phyloP scores from a whole-genome alignment of 83 land plant genomes.

The Diphasiastrum complanatum region DNA sequence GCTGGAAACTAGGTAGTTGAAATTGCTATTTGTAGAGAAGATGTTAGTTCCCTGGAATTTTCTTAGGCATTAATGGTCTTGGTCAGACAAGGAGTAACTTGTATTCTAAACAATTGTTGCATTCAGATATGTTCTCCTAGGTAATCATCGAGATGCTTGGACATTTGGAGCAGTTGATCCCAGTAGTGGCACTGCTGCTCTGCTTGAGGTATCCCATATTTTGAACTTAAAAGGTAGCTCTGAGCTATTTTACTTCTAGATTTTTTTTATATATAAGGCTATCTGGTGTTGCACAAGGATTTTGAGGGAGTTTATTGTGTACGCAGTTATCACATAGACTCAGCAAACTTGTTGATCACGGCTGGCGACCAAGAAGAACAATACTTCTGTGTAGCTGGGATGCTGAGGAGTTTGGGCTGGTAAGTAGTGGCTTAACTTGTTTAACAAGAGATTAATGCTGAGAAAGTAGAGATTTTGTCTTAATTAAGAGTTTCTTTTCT shows the following conservation, averaged over 20 bases:
- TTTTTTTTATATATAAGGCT: no score
- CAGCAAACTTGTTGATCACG: slow-evolving; percentile 38
- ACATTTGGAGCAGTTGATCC: slow-evolving; percentile 93
- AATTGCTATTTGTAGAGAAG: no score
- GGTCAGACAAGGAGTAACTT: background rate
- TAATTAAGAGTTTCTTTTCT: no score
- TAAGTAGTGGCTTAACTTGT: no score
- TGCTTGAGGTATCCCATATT: slow-evolving; percentile 73
- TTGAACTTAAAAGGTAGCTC: no score
- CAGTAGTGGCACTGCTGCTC: slow-evolving; percentile 78
- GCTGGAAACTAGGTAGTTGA: no score
- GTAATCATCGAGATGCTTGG: slow-evolving; percentile 95
- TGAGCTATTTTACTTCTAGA: no score
- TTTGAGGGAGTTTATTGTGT: background rate
- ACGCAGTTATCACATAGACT: slow-evolving; percentile 49
- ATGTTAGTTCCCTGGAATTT: no score
- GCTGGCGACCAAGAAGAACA: slow-evolving; percentile 76
- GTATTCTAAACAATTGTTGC: background rate
- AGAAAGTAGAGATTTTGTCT: no score
- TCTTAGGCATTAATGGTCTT: background rate
- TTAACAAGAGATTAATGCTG: no score
- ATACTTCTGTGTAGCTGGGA: slow-evolving; percentile 90
- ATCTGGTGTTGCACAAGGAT: background rate
- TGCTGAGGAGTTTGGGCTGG: slow-evolving; percentile 97
- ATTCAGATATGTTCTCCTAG: slow-evolving; percentile 61